A percentile compares a stretch with the other conserved stretches of the same genome.
Evolutionary conservation across 495 filamentous ascomycete species (phyloP).

Genomic region (Penicillium parvum): DNA sequence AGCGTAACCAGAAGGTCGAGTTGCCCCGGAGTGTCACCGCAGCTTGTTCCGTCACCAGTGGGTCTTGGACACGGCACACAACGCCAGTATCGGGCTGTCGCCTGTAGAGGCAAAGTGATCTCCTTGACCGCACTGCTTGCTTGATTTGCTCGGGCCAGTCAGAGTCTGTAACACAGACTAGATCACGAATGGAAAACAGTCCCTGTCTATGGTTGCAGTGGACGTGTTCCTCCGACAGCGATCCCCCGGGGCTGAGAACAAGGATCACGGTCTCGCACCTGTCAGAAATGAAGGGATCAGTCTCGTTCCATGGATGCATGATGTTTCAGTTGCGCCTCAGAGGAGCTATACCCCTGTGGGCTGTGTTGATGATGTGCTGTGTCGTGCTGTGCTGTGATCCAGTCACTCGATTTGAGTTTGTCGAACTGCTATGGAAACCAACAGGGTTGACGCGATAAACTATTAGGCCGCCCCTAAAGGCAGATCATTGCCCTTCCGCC

Average conservation of each 20-base stretch:
- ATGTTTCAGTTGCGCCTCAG: neutral
- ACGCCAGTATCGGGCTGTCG: conserved; percentile 10
- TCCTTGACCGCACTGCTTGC: no score
- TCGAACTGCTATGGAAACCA: neutral
- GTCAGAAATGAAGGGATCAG: no score
- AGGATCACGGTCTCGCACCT: no score
- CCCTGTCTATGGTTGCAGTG: neutral
- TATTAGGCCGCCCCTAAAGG: no score
- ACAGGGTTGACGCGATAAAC: no score
- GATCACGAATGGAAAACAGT: conserved; percentile 2
- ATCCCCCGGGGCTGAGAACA: neutral
- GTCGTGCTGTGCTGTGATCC: no score
- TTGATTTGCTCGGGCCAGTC: conserved; percentile 9
- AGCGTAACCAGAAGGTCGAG: conserved; percentile 4
- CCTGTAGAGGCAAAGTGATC: conserved; percentile 6
- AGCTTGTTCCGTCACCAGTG: conserved; percentile 15
- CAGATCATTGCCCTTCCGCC: conserved; percentile 3
- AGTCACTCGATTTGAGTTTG: conserved; percentile 3
- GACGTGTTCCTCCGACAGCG: neutral
- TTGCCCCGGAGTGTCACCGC: conserved; percentile 14
- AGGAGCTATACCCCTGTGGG: neutral
- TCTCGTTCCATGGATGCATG: no score
- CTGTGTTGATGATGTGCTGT: neutral
- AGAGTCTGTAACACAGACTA: conserved; percentile 4
- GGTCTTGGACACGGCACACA: conserved; percentile 18